Evolutionary conservation across 2,329 filamentous ascomycete species (phyloP).

Genomic region (Talaromyces sp.): DNA sequence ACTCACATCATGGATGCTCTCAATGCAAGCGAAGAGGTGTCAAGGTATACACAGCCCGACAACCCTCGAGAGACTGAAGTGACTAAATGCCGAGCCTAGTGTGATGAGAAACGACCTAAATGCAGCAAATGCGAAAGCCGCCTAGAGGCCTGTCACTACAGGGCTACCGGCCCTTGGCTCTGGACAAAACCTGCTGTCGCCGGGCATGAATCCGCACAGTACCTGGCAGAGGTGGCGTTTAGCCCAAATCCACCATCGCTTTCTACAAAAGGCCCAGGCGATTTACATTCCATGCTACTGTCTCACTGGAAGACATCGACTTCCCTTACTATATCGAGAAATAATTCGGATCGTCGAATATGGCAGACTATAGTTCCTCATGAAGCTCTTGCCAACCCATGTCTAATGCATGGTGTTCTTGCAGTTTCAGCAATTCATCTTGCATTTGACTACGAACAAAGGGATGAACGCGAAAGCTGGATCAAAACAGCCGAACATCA

Average conservation of each 20-base stretch:
- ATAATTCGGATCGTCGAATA: background rate
- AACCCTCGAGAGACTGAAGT: too few species aligned
- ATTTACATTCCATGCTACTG: background rate
- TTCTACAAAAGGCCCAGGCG: background rate
- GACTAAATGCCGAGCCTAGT: background rate
- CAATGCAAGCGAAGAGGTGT: constrained; percentile 7
- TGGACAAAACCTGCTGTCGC: background rate
- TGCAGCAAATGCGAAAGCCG: constrained; percentile 2
- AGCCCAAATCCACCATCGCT: background rate
- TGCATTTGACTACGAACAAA: background rate
- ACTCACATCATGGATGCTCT: background rate
- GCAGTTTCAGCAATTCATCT: background rate
- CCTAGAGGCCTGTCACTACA: background rate
- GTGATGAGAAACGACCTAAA: constrained; percentile 1
- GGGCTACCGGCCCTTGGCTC: background rate
- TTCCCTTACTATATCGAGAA: background rate
- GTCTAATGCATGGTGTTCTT: background rate
- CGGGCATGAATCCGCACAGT: background rate
- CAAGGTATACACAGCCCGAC: background rate
- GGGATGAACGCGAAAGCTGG: background rate
- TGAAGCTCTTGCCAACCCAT: background rate
- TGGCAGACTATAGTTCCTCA: background rate
- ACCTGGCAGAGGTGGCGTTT: background rate
- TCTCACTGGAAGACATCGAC: background rate
- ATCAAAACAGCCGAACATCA: background rate